These are phyloP conservation scores for Candida buenavistaensis DNA, from an alignment of 1,139 yeast species.

Conservation along the genomic window DNA sequence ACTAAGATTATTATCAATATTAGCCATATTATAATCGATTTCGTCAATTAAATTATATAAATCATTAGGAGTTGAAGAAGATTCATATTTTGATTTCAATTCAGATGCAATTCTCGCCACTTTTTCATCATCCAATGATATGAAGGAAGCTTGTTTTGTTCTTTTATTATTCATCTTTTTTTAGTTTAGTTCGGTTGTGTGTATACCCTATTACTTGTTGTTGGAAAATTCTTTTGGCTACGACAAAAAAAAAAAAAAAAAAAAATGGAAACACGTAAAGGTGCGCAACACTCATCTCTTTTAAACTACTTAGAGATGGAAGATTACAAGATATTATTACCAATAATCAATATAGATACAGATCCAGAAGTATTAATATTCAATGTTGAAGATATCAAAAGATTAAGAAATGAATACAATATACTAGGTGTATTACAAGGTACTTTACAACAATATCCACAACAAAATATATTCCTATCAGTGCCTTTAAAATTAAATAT, in stretches of 20 bases:
- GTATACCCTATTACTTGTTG: too few relatives aligned
- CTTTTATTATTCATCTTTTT: too few relatives aligned
- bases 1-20: slow-evolving; percentile 21
- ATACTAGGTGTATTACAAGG: slow-evolving; percentile 80
- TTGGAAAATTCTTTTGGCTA: too few relatives aligned
- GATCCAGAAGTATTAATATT: slow-evolving; percentile 52
- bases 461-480: slow-evolving; percentile 84
- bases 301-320: too few relatives aligned
- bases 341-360: slow-evolving; percentile 19
- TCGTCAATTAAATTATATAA: slow-evolving; percentile 16
- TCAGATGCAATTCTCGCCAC: slow-evolving; percentile 9
- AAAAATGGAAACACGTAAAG: not conserved
- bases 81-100: slow-evolving; percentile 10
- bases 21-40: slow-evolving; percentile 15
- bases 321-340: slow-evolving; percentile 19
- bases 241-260: not conserved
- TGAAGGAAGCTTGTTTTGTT: too few relatives aligned
- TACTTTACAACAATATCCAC: slow-evolving; percentile 83
- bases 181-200: too few relatives aligned
- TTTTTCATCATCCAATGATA: slow-evolving; percentile 7
- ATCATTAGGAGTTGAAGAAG: slow-evolving; percentile 16
- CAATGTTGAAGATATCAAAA: slow-evolving; percentile 50
- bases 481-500: slow-evolving; percentile 72
- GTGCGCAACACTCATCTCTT: too few relatives aligned
- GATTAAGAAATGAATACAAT: slow-evolving; percentile 48